Percentiles rank a stretch among this genome's conserved stretches.
These are phyloP conservation scores for Aspergillus glaucus DNA, from an alignment of 2,329 filamentous ascomycete species.

Conservation along the genomic window DNA sequence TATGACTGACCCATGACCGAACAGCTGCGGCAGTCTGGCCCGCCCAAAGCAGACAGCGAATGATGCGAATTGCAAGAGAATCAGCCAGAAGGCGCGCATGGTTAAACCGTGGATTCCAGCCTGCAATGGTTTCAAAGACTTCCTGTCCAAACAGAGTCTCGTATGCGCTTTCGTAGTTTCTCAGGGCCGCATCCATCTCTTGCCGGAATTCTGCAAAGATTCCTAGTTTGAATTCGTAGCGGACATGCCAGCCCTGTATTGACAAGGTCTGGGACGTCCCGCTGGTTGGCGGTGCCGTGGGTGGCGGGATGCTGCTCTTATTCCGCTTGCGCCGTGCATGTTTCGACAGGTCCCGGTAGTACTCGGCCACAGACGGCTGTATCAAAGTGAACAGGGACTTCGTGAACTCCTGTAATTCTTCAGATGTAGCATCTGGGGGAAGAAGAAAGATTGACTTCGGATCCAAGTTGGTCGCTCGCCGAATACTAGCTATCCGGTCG, in stretches of 20 bases:
- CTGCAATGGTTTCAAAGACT: conserved; percentile 79
- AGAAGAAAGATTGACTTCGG: conserved; percentile 81
- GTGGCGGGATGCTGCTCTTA: conserved; percentile 68
- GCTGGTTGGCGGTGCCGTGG: conserved; percentile 73
- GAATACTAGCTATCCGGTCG: conserved; percentile 71
- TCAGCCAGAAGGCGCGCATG: conserved; percentile 87
- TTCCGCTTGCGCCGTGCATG: conserved; percentile 84
- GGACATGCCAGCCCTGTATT: conserved; percentile 79
- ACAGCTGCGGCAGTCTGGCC: conserved; percentile 73
- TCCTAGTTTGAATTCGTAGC: conserved; percentile 90
- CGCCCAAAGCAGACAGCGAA: conserved; percentile 77
- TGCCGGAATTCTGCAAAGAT: conserved; percentile 88
- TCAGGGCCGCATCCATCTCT: conserved; percentile 79
- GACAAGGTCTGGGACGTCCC: conserved; percentile 84
- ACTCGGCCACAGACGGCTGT: conserved; percentile 72
- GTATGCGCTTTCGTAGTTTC: conserved; percentile 82
- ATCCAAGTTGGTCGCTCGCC: conserved; percentile 72
- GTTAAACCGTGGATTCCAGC: conserved; percentile 85
- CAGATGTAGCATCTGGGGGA: conserved; percentile 62
- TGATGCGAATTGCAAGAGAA: conserved; percentile 67
- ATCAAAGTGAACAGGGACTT: conserved; percentile 66
- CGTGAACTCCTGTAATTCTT: conserved; percentile 67
- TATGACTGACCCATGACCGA: conserved; percentile 72
- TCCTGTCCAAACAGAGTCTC: conserved; percentile 75
- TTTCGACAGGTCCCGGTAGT: conserved; percentile 90